Conservation (phyloP, 2,329 filamentous ascomycete genomes). For the Cladophialophora carrionii region DNA sequence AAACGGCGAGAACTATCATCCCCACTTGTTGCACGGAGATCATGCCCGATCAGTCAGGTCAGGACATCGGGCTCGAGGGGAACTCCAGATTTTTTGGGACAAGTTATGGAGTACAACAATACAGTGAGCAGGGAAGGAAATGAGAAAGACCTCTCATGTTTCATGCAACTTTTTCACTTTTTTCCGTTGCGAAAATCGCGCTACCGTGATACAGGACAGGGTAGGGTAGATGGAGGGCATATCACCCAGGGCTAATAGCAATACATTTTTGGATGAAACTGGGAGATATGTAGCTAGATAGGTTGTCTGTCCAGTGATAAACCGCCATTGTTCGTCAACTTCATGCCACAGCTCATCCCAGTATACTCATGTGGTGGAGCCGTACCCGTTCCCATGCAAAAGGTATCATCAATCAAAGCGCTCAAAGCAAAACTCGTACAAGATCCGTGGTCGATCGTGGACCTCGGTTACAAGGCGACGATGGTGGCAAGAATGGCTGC, state of each 20-base stretch:
- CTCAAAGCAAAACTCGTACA: not conserved
- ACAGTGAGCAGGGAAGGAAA: not conserved
- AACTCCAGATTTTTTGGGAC: too few species aligned
- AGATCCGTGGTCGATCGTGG: not conserved
- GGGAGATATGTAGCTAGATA: not conserved
- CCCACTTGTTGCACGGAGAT: too few species aligned
- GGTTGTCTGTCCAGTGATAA: not conserved
- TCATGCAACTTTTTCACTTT: not conserved
- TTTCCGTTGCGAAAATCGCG: not conserved
- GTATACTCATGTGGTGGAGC: not conserved
- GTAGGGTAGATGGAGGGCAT: not conserved
- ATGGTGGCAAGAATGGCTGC: slow-evolving; percentile 37
- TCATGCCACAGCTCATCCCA: not conserved
- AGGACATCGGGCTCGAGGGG: too few species aligned
- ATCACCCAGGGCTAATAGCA: not conserved
- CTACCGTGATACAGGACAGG: not conserved
- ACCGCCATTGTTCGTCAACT: not conserved
- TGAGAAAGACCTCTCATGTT: not conserved
- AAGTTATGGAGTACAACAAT: not conserved
- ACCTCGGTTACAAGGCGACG: slow-evolving; percentile 34
- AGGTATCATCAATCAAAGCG: slow-evolving; percentile 11
- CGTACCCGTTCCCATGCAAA: slow-evolving; percentile 3
- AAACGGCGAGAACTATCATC: too few species aligned
- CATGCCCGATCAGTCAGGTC: too few species aligned
- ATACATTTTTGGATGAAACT: not conserved